A percentile compares a stretch with the other conserved stretches of the same genome.
These are phyloP conservation scores for Nicotiana attenuata DNA, from an alignment of 257 asterid species.

Conservation along the genomic window DNA sequence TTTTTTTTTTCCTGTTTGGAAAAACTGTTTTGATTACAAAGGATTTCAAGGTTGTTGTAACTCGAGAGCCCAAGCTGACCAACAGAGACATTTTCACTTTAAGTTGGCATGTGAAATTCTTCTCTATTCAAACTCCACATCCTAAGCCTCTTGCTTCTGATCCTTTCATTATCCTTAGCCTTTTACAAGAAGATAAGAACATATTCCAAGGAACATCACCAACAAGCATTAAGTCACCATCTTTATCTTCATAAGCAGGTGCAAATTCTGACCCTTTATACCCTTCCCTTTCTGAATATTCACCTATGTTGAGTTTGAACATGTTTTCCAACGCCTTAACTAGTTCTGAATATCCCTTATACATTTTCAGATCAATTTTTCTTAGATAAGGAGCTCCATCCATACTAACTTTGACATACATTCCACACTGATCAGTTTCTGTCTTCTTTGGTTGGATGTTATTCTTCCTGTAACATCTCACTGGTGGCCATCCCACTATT, in stretches of 20 bases:
- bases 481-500: slow-evolving; percentile 71
- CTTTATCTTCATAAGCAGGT: slow-evolving; percentile 92
- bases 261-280: slow-evolving; percentile 83
- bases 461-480: slow-evolving; percentile 52
- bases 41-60: slow-evolving; percentile 20
- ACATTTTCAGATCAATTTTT: slow-evolving; percentile 65
- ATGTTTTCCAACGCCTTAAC: slow-evolving; percentile 57
- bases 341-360: slow-evolving; percentile 48
- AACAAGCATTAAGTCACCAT: slow-evolving; percentile 88
- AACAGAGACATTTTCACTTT: neutral
- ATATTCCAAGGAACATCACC: slow-evolving; percentile 78
- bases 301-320: slow-evolving; percentile 84
- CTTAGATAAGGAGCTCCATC: slow-evolving; percentile 88
- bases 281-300: slow-evolving; percentile 84
- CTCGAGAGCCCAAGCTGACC: slow-evolving; percentile 56
- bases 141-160: slow-evolving; percentile 74
- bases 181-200: slow-evolving; percentile 75
- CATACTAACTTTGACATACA: slow-evolving; percentile 80
- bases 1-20: slow-evolving; percentile 16
- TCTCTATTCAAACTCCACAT: slow-evolving; percentile 27
- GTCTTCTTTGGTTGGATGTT: slow-evolving; percentile 26
- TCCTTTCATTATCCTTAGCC: slow-evolving; percentile 76
- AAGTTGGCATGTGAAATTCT: neutral
- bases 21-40: slow-evolving; percentile 19
- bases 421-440: slow-evolving; percentile 38